Conservation (phyloP, 2,329 filamentous ascomycete species). For the Helicocarpus griseus region DNA sequence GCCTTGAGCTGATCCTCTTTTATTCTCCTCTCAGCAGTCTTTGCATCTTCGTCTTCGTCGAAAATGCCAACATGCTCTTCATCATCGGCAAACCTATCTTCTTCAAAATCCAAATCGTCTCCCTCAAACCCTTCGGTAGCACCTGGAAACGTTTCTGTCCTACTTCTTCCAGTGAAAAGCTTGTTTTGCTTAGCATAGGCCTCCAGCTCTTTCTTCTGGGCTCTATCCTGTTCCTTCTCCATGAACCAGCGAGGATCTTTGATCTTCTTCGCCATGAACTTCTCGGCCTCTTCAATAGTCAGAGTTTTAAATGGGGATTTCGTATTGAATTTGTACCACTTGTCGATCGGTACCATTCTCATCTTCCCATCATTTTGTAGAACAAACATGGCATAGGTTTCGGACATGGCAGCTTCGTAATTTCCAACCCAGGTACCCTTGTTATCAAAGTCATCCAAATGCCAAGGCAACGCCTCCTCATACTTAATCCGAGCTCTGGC, state of each 20-base stretch:
- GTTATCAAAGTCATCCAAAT: constrained; percentile 90
- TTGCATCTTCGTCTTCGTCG: constrained; percentile 72
- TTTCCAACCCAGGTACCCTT: constrained; percentile 90
- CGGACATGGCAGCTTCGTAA: constrained; percentile 81
- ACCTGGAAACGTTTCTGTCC: constrained; percentile 34
- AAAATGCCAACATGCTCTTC: constrained; percentile 71
- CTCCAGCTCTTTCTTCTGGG: constrained; percentile 50
- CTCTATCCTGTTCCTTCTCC: constrained; percentile 45
- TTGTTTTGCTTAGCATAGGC: constrained; percentile 40
- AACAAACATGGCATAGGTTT: constrained; percentile 68
- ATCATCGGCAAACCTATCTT: constrained; percentile 74
- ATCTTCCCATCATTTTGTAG: constrained; percentile 62
- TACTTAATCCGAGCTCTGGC: constrained; percentile 59
- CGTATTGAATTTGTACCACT: constrained; percentile 66
- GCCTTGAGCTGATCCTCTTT: constrained; percentile 77
- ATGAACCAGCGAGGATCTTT: constrained; percentile 74
- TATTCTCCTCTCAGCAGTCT: constrained; percentile 61
- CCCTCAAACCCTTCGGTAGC: constrained; percentile 46
- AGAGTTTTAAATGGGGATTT: constrained; percentile 59
- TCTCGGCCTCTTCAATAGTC: constrained; percentile 76
- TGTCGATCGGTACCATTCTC: constrained; percentile 83
- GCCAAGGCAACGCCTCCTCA: constrained; percentile 93
- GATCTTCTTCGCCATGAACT: constrained; percentile 67
- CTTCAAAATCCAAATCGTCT: constrained; percentile 59
- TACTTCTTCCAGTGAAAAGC: constrained; percentile 37